A percentile compares a stretch with the other conserved stretches of the same genome.
Conservation (phyloP, 73 alveolate genomes). For the Tetrahymena elliotti region DNA sequence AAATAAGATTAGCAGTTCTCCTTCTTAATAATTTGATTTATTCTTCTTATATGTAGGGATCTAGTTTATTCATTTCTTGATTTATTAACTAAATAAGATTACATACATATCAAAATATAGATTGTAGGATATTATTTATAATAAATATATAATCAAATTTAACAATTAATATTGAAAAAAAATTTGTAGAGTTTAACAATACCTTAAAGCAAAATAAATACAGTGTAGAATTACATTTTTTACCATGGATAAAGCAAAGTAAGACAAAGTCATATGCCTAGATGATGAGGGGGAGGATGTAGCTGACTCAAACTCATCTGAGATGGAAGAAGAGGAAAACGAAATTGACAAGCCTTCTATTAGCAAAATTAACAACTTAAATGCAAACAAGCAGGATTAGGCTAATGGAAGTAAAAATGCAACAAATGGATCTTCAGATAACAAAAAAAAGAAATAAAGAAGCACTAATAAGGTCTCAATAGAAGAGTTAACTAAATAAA, state of each 20-base stretch:
- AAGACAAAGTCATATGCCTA: neutral
- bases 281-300: neutral
- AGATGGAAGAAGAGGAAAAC: neutral
- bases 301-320: neutral
- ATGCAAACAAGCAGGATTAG: neutral
- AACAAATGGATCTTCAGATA: neutral
- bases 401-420: neutral
- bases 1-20: neutral
- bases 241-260: neutral
- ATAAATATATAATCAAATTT: neutral
- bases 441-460: neutral
- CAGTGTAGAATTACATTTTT: neutral
- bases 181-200: neutral
- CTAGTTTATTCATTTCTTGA: neutral
- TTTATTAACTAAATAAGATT: no score
- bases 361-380: neutral
- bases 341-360: neutral
- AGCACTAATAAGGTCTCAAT: neutral
- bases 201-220: neutral
- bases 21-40: neutral
- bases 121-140: neutral
- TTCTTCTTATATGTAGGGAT: neutral
- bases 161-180: neutral
- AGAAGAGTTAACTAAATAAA: neutral
- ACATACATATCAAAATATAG: neutral